Conservation (phyloP, 768 basidiomycete genomes). For the Termitomyces titanicus region DNA sequence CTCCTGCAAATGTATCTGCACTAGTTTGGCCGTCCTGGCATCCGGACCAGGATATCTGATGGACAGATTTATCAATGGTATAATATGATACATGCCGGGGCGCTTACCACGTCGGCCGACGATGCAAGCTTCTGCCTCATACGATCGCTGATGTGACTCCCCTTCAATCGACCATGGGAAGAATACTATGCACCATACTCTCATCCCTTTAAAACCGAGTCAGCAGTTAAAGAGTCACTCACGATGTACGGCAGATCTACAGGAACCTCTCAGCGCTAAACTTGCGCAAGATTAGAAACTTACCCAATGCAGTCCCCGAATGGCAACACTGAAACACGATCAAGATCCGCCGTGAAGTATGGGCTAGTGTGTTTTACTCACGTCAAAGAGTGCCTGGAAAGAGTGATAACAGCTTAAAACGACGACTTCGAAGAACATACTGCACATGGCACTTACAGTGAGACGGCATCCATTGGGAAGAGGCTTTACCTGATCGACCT, state of each 20-base stretch:
- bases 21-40: constrained; percentile 72
- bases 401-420: background rate
- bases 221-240: constrained; percentile 7
- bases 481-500: constrained; percentile 32
- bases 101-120: constrained; percentile 63
- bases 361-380: constrained; percentile 21
- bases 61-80: background rate
- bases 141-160: constrained; percentile 32
- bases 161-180: constrained; percentile 52
- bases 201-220: background rate
- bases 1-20: constrained; percentile 62
- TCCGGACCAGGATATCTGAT: constrained; percentile 67
- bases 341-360: background rate
- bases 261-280: background rate
- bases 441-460: constrained; percentile 33
- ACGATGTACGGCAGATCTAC: constrained; percentile 49
- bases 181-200: constrained; percentile 41
- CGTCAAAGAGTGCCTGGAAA: constrained; percentile 51
- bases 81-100: background rate
- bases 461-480: constrained; percentile 48
- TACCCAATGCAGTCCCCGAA: constrained; percentile 51
- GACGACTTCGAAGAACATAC: background rate
- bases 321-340: constrained; percentile 41
- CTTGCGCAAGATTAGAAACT: constrained; percentile 5
- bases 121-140: constrained; percentile 44